Evolutionary conservation across 2,329 filamentous ascomycete species (phyloP).

Genomic region (Ceratocystis ficicola): DNA sequence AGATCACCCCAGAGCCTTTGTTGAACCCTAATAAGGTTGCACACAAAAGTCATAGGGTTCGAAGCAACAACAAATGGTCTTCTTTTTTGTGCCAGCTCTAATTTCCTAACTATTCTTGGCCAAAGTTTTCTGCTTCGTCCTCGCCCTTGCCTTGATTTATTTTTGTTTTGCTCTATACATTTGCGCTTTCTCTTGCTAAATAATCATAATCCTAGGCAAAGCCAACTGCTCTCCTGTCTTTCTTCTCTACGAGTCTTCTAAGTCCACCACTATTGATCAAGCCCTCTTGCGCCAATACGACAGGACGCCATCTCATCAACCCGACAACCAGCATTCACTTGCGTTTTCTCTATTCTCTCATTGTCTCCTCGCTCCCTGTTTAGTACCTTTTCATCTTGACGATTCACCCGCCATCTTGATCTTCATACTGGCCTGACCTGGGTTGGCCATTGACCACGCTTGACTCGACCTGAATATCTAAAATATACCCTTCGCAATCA

Average conservation of each 20-base stretch:
- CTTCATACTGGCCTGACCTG: neutral
- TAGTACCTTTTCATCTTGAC: neutral
- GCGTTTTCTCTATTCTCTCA: no score
- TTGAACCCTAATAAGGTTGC: no score
- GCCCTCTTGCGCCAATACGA: neutral
- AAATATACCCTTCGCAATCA: neutral
- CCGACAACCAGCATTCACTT: no score
- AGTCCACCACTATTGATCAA: neutral
- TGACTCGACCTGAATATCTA: neutral
- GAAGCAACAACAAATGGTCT: no score
- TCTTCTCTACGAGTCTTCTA: neutral
- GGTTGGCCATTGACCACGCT: neutral
- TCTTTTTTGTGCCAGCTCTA: no score
- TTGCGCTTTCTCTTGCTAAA: neutral
- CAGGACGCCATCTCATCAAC: neutral
- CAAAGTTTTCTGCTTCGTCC: no score
- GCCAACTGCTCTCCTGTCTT: neutral
- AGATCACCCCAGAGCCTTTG: no score
- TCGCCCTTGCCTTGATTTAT: neutral
- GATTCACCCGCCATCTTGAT: conserved; percentile 4
- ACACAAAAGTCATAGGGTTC: no score
- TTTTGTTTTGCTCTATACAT: neutral
- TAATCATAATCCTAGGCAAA: neutral
- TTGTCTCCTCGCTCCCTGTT: no score
- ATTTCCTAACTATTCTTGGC: no score